Evolutionary conservation across 2,329 filamentous ascomycete species (phyloP).

Genomic region (Verticillium nonalfalfae): DNA sequence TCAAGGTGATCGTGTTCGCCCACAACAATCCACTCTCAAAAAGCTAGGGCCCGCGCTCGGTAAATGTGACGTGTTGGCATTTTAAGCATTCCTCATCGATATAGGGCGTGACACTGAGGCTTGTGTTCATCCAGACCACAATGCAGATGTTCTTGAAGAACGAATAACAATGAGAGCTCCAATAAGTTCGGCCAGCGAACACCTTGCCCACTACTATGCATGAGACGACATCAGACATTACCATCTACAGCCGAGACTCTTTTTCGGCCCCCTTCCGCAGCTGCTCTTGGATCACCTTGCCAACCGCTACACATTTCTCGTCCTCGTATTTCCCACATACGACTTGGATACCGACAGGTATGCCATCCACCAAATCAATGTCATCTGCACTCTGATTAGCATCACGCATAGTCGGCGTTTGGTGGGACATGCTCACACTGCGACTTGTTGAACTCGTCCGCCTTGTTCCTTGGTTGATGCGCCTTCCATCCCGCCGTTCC

Average conservation of each 20-base stretch:
- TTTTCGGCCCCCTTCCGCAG: slow-evolving; percentile 10
- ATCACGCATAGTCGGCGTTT: background rate
- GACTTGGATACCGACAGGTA: slow-evolving; percentile 31
- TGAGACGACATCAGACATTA: background rate
- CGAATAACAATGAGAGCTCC: no score
- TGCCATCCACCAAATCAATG: slow-evolving; percentile 16
- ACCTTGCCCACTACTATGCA: background rate
- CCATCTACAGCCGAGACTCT: background rate
- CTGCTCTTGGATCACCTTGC: slow-evolving; percentile 22
- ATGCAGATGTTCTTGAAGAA: no score
- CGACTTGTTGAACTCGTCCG: slow-evolving; percentile 21
- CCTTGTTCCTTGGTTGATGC: slow-evolving; percentile 22
- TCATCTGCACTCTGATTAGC: background rate
- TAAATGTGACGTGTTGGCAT: no score
- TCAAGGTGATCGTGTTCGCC: no score
- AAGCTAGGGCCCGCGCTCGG: no score
- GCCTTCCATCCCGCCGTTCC: slow-evolving; percentile 5
- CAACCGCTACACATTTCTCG: slow-evolving; percentile 24
- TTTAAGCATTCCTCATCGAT: no score
- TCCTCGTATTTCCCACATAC: slow-evolving; percentile 26
- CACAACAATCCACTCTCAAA: no score
- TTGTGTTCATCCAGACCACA: no score
- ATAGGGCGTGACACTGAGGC: no score
- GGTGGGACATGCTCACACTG: slow-evolving; percentile 9
- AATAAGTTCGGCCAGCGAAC: background rate